These are phyloP conservation scores for Tolypocladium guangdongense DNA, from an alignment of 2,329 filamentous ascomycete species.

Conservation along the genomic window DNA sequence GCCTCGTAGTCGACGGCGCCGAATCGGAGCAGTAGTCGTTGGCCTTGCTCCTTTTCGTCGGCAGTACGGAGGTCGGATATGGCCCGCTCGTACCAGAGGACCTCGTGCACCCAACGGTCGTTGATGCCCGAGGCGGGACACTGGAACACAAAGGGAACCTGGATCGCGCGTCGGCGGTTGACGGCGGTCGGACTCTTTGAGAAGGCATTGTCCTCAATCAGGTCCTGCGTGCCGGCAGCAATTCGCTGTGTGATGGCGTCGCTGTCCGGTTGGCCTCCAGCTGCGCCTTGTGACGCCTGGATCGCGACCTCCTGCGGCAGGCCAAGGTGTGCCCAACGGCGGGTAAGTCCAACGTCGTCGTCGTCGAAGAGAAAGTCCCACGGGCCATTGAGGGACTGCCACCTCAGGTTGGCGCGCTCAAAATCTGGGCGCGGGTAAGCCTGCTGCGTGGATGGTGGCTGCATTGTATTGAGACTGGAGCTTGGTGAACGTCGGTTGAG, in stretches of 20 bases:
- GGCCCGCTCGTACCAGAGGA: conserved; percentile 53
- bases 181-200: conserved; percentile 13
- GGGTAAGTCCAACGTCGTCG: conserved; percentile 40
- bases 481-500: no score
- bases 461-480: neutral
- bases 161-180: conserved; percentile 40
- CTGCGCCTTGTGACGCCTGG: conserved; percentile 10
- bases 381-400: conserved; percentile 49
- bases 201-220: conserved; percentile 35
- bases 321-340: conserved; percentile 41
- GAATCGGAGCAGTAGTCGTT: conserved; percentile 41
- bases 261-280: conserved; percentile 24
- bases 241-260: conserved; percentile 31
- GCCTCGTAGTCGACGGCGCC: conserved; percentile 53
- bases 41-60: conserved; percentile 25
- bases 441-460: neutral
- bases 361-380: conserved; percentile 60
- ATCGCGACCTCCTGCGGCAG: conserved; percentile 32
- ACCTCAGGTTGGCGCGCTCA: conserved; percentile 40
- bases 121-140: conserved; percentile 51
- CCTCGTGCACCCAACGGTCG: conserved; percentile 51
- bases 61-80: conserved; percentile 37
- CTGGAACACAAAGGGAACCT: conserved; percentile 57
- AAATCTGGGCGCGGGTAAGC: conserved; percentile 57
- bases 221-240: conserved; percentile 34